A percentile compares a stretch with the other conserved stretches of the same genome.
phyloP scores from a whole-genome alignment of 176 grass and related monocot genomes.

The Lolium multiflorum region DNA sequence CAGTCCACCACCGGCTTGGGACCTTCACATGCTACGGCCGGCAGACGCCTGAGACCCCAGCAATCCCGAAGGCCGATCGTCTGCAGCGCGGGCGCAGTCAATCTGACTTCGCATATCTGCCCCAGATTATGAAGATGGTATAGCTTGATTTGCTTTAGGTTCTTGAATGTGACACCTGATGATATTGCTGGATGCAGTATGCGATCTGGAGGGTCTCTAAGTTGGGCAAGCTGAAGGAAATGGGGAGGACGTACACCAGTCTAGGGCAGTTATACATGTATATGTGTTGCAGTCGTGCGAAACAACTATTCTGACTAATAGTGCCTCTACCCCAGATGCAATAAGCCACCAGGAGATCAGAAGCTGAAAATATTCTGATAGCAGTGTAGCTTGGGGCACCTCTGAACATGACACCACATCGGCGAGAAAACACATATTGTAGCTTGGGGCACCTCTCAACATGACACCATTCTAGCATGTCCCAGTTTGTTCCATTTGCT shows the following conservation, averaged over 20 bases:
- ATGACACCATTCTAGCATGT: background rate
- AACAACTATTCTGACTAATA: background rate
- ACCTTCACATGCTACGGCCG: background rate
- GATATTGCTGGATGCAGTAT: background rate
- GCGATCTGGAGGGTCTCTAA: conserved; percentile 18
- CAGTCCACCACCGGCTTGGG: conserved; percentile 1
- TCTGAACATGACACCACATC: too few species aligned
- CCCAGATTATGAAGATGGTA: conserved; percentile 1
- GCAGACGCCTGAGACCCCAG: conserved; percentile 3
- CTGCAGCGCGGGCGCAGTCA: background rate
- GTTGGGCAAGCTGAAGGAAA: background rate
- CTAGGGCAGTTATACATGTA: conserved; percentile 18
- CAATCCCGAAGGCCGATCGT: background rate
- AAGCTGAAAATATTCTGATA: background rate
- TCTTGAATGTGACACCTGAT: background rate
- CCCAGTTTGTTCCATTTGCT: accelerated
- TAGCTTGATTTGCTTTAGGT: conserved; percentile 28
- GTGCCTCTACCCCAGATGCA: background rate
- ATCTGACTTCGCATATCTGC: conserved; percentile 23
- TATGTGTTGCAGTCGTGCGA: background rate
- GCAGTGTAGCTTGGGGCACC: too few species aligned
- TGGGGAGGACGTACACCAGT: background rate
- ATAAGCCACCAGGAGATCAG: background rate
- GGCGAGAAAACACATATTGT: background rate
- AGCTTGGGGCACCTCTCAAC: conserved; percentile 29